phyloP scores from a whole-genome alignment of 1,284 basidiomycete species.

The Heliocybe sulcata region DNA sequence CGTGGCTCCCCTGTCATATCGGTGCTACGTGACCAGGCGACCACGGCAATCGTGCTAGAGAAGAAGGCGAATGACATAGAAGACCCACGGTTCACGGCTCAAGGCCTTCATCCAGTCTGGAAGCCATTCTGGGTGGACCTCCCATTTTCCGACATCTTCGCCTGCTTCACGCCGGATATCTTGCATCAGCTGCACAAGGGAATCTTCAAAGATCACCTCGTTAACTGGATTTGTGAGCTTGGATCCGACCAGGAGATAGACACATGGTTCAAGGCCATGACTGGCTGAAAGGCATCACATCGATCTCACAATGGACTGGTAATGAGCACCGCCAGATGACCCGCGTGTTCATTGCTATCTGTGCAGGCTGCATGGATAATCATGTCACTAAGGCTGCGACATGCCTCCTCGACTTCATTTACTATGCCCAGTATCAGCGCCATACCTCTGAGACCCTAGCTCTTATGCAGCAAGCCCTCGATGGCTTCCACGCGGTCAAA shows the following conservation, averaged over 20 bases:
- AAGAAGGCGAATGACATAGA: neutral
- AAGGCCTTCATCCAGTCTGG: slow-evolving; percentile 2
- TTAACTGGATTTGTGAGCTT: slow-evolving; percentile 3
- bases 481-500: slow-evolving; percentile 18
- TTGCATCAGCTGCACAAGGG: slow-evolving; percentile 27
- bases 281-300: slow-evolving; percentile 14
- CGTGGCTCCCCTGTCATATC: neutral
- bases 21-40: neutral
- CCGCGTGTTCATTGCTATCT: neutral
- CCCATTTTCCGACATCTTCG: slow-evolving; percentile 20
- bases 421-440: slow-evolving; percentile 17
- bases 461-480: slow-evolving; percentile 13
- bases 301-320: neutral
- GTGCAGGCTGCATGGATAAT: neutral
- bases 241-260: slow-evolving; percentile 11
- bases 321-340: neutral
- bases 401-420: slow-evolving; percentile 19
- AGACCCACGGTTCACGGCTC: neutral
- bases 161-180: slow-evolving; percentile 25
- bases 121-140: slow-evolving; percentile 27
- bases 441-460: slow-evolving; percentile 14
- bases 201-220: slow-evolving; percentile 7
- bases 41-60: neutral
- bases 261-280: slow-evolving; percentile 8
- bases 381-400: neutral